phyloP scores from a whole-genome alignment of 306 rosid genomes.

The Aeschynomene evenia region DNA sequence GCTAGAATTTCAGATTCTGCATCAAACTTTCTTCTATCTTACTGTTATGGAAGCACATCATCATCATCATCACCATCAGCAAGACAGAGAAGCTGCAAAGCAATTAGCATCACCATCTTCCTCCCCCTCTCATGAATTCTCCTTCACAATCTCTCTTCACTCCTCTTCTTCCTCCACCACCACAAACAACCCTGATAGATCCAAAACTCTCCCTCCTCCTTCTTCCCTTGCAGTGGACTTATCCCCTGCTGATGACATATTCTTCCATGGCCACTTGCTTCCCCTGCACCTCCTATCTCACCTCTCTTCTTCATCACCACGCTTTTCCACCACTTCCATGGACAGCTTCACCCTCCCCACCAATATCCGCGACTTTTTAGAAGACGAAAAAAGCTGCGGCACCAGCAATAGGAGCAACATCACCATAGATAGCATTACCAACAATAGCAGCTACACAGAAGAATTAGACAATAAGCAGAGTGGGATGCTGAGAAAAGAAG shows the following conservation, averaged over 20 bases:
- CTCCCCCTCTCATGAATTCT: conserved; percentile 89
- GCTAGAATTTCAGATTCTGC: conserved; percentile 29
- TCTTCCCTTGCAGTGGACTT: conserved; percentile 72
- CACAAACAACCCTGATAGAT: conserved; percentile 40
- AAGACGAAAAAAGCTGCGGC: conserved; percentile 35
- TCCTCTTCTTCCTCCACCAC: conserved; percentile 55
- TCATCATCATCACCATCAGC: conserved; percentile 31
- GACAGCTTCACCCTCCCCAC: conserved; percentile 74
- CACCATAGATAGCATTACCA: background rate
- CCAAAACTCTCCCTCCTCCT: conserved; percentile 40
- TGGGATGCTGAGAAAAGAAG: conserved; percentile 42
- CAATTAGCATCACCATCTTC: conserved; percentile 46
- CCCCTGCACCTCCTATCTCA: conserved; percentile 91
- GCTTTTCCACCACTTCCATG: conserved; percentile 66
- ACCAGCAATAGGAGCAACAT: conserved; percentile 34
- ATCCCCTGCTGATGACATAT: conserved; percentile 95
- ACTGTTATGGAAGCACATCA: conserved; percentile 60
- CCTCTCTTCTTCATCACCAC: conserved; percentile 70
- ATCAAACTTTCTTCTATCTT: conserved; percentile 26
- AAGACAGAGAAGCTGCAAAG: conserved; percentile 34
- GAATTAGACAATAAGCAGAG: background rate
- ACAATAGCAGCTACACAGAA: conserved; percentile 24
- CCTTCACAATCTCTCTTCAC: conserved; percentile 89
- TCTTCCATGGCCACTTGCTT: conserved; percentile 97
- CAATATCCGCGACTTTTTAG: conserved; percentile 32